phyloP scores from a whole-genome alignment of 2,329 filamentous ascomycete genomes.

The Blastomyces gilchristii region DNA sequence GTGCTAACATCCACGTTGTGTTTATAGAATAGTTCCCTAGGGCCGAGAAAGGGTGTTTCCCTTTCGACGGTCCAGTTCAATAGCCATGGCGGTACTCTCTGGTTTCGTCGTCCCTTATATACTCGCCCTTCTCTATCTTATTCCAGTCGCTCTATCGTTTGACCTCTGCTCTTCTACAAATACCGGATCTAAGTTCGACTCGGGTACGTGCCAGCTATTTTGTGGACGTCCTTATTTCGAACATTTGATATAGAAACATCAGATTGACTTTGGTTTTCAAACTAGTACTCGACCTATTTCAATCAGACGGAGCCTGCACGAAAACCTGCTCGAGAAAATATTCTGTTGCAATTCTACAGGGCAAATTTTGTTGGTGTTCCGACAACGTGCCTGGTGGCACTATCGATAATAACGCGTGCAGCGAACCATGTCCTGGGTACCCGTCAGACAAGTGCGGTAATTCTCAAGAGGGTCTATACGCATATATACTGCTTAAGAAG shows the following conservation, averaged over 20 bases:
- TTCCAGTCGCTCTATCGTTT: constrained; percentile 21
- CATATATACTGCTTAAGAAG: constrained; percentile 33
- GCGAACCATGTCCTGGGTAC: constrained; percentile 38
- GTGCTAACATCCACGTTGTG: not conserved
- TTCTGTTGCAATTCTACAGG: constrained; percentile 38
- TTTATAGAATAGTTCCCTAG: not conserved
- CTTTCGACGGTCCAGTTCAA: not conserved
- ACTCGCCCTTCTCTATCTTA: constrained; percentile 22
- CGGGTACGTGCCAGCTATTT: constrained; percentile 25
- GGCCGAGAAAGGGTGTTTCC: not conserved
- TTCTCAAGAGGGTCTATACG: constrained; percentile 30
- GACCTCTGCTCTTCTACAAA: constrained; percentile 37
- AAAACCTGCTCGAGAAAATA: constrained; percentile 32
- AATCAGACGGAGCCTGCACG: constrained; percentile 38
- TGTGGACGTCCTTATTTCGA: not conserved
- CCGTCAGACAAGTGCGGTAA: constrained; percentile 38
- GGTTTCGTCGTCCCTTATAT: not conserved
- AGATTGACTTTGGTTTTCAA: constrained; percentile 12
- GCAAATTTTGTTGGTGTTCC: constrained; percentile 41
- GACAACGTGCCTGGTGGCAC: constrained; percentile 35
- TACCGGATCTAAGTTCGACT: constrained; percentile 32
- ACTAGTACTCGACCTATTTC: constrained; percentile 31
- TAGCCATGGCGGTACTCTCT: not conserved
- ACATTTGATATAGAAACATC: not conserved
- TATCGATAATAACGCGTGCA: constrained; percentile 29